Evolutionary conservation across 2,329 filamentous ascomycete species (phyloP), one percentile per base, ranked within the genome.

Genomic region (Dothiorella sarmentorum): DNA sequence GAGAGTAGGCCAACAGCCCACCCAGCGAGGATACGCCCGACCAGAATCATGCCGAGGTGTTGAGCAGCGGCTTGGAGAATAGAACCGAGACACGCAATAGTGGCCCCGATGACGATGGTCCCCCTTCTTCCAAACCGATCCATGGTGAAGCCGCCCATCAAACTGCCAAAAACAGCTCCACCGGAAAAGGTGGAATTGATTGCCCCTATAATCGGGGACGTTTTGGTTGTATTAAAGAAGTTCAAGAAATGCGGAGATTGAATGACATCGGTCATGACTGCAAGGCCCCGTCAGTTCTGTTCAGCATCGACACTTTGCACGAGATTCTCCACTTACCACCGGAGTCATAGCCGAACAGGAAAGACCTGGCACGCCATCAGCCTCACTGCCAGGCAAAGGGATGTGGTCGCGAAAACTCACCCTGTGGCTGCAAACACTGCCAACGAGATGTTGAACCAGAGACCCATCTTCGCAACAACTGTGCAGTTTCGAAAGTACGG

Each of bases 101-200:
- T 62, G 6, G 82, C 83, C 15, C 83, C 84, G 43, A 85, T 75
- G 66, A 85, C 78, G 58, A 86, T 83, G 22, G 84, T 85, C 62
- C 75, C 76, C 63, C 79, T 78, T 56, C 85, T 80, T 11, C 85
- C 85, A 51, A 86, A 79, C 22, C 77, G 76, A 64, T 88, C 85
- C 71, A 85, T 85, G 11, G 85, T 84, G 27, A 82, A 72, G 17
- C 81, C 81, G 58, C 77, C 80, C 69, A 42, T 59, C 70, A 83
- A 71, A 26, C 80, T 75, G 4, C 81, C 82, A 62, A 84, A 80
- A 29, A 81, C 76, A 58, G 80, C 81, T n/a, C 81, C 82, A 4
- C 80, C 81, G 13, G 78, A 80, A 64, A 86, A 87, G 22, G 85
- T 85, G 60, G 83, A 83, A 66, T 85, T 84, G 67, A 87, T 82